Conservation (phyloP, 495 filamentous ascomycete genomes). For the Platismatia glauca region DNA sequence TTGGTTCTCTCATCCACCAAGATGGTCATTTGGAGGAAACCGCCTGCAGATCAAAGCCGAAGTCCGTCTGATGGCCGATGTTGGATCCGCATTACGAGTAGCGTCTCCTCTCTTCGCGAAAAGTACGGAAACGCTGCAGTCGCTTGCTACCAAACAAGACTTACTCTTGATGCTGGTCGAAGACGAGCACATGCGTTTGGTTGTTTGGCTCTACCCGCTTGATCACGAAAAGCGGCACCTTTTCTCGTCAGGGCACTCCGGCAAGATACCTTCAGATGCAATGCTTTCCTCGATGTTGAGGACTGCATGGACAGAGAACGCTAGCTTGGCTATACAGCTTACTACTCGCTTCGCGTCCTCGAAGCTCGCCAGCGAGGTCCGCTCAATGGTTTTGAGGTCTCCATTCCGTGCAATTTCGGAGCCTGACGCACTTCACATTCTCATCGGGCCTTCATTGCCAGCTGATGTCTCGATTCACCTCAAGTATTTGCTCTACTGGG, state of each 20-base stretch:
- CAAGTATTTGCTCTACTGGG: slow-evolving; percentile 90
- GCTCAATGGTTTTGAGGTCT: slow-evolving; percentile 67
- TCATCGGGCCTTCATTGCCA: slow-evolving; percentile 69
- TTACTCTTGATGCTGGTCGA: slow-evolving; percentile 69
- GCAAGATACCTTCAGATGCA: slow-evolving; percentile 47
- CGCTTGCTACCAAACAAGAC: slow-evolving; percentile 68
- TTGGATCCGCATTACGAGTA: slow-evolving; percentile 51
- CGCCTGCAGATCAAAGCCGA: slow-evolving; percentile 89
- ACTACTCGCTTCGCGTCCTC: slow-evolving; percentile 66
- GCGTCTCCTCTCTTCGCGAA: slow-evolving; percentile 49
- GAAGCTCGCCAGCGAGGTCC: slow-evolving; percentile 62
- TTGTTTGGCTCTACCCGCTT: slow-evolving; percentile 83
- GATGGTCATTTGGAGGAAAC: slow-evolving; percentile 95
- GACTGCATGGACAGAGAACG: slow-evolving; percentile 77
- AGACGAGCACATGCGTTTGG: slow-evolving; percentile 74
- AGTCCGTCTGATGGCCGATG: slow-evolving; percentile 69
- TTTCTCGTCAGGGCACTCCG: slow-evolving; percentile 31
- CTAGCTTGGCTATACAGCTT: slow-evolving; percentile 77
- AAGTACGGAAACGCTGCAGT: slow-evolving; percentile 46
- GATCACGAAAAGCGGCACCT: slow-evolving; percentile 55
- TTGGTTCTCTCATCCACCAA: slow-evolving; percentile 77
- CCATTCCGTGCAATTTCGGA: slow-evolving; percentile 72
- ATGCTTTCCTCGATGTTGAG: slow-evolving; percentile 52
- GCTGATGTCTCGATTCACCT: slow-evolving; percentile 73
- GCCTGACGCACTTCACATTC: slow-evolving; percentile 69